phyloP scores from a whole-genome alignment of 345 rosid genomes.

The Brassica incana region DNA sequence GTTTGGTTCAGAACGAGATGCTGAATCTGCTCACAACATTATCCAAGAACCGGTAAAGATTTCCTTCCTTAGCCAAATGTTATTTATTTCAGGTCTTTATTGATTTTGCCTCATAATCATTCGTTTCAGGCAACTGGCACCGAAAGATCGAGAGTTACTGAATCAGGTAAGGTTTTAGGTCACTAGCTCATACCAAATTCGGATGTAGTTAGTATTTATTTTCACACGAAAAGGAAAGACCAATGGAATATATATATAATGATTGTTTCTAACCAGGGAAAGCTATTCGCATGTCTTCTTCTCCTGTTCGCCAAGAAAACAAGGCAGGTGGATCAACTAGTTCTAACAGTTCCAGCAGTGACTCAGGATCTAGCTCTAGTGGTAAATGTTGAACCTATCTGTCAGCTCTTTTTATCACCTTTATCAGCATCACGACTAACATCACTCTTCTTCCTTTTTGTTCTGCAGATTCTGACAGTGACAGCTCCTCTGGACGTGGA shows the following conservation, averaged over 20 bases:
- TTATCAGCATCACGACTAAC: conserved; percentile 9
- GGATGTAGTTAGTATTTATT: background rate
- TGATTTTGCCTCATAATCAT: background rate
- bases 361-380: conserved; percentile 42
- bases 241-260: too few species aligned
- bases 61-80: conserved; percentile 6
- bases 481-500: conserved; percentile 30
- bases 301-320: conserved; percentile 28
- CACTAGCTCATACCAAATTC: conserved; percentile 2
- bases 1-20: conserved; percentile 42
- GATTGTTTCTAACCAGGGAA: too few species aligned
- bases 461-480: conserved; percentile 40
- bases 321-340: conserved; percentile 44
- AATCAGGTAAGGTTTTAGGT: conserved; percentile 35
- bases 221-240: too few species aligned
- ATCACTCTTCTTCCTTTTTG: background rate
- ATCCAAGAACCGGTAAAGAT: conserved; percentile 37
- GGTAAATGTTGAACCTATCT: conserved; percentile 32
- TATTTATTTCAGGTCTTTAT: conserved; percentile 12
- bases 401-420: background rate
- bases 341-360: conserved; percentile 44
- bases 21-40: conserved; percentile 43
- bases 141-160: conserved; percentile 29
- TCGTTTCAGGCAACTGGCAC: conserved; percentile 21
- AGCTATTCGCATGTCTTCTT: too few species aligned